Evolutionary conservation across 2,329 filamentous ascomycete species (phyloP).

Genomic region (Phoma herbarum): DNA sequence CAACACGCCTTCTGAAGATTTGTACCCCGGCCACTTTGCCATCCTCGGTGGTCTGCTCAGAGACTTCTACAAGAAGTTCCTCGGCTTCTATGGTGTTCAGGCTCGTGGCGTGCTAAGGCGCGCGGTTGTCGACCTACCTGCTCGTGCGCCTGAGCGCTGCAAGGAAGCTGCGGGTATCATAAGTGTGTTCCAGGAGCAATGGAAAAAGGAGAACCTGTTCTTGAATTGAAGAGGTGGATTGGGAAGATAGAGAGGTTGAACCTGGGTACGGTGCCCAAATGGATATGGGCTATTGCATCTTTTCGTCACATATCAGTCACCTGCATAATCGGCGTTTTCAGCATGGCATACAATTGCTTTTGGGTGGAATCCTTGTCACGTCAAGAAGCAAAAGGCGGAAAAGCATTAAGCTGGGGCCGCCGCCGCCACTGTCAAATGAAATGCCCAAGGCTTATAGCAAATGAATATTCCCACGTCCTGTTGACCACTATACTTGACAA

Average conservation of each 20-base stretch:
- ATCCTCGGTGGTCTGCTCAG: conserved; percentile 63
- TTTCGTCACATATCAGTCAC: conserved; percentile 12
- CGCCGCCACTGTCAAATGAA: conserved; percentile 1
- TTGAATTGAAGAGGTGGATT: conserved; percentile 9
- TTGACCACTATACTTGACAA: too few relatives aligned
- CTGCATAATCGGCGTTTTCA: conserved; percentile 14
- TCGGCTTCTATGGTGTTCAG: conserved; percentile 81
- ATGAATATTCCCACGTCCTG: too few relatives aligned
- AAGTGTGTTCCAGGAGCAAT: conserved; percentile 42
- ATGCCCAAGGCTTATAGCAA: too few relatives aligned
- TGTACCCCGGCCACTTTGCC: conserved; percentile 58
- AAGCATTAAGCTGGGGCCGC: background rate
- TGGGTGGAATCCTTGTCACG: background rate
- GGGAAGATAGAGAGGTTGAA: background rate
- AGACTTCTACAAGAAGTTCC: conserved; percentile 76
- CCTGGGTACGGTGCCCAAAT: background rate
- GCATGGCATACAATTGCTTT: conserved; percentile 1
- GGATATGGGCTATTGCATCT: conserved; percentile 1
- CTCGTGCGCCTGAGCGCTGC: conserved; percentile 38
- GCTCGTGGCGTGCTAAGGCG: conserved; percentile 74
- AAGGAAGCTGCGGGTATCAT: conserved; percentile 42
- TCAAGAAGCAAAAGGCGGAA: background rate
- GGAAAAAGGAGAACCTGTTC: conserved; percentile 40
- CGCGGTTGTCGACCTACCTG: conserved; percentile 78
- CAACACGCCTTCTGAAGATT: conserved; percentile 70